Evolutionary conservation across 192 early-diverging fungal species (phyloP), one percentile per base, ranked within the genome.

Genomic region (Dissophora globulifera): DNA sequence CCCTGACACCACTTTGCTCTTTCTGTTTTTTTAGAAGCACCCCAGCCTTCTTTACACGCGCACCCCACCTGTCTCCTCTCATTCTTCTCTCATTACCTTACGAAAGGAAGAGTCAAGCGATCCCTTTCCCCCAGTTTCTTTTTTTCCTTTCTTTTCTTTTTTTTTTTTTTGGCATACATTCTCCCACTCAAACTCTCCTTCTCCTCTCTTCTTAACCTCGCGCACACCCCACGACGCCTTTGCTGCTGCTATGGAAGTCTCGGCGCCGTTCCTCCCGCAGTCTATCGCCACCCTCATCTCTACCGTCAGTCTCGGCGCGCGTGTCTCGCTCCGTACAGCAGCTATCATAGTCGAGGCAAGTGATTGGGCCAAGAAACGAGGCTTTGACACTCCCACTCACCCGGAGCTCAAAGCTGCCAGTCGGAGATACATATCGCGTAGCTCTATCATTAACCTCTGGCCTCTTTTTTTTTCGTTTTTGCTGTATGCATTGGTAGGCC

Each of bases 271-370:
- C 48, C 75, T 92, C 13, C 84, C 86, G 50, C 78, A 82, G 48
- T 79, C 80, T 32, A 69, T 89, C 12, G 90, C 90, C 29, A 76
- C 75, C 19, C 46, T 88, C 33, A 81, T 92, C 42, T 87, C 87
- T 15, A 83, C 84, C 13, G 80, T 90, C 43, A 88, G 88, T 12
- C 75, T 85, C 7, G 87, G 85, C 17, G 81, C 88, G 6, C 66
- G 88, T 12, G 69, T 92, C n/a, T 88, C 86, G 0, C 68, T 90
- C 20, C 79, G 90, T 43, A 82, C 84, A 35, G 78, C 85, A 9
- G 79, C 85, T 10, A 75, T 90, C 22, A 58, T 89, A 58, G 79
- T 87, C 41, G 90, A 92, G 69, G 71, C 62, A 65, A 66, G 71
- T 75, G 13, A 7, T 10, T 50, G 42, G 27, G 42, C 43, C 17